Evolutionary conservation across 768 basidiomycete genomes (phyloP), one percentile per base, ranked within the genome.

Genomic region (Lactifluus hygrophoroides): DNA sequence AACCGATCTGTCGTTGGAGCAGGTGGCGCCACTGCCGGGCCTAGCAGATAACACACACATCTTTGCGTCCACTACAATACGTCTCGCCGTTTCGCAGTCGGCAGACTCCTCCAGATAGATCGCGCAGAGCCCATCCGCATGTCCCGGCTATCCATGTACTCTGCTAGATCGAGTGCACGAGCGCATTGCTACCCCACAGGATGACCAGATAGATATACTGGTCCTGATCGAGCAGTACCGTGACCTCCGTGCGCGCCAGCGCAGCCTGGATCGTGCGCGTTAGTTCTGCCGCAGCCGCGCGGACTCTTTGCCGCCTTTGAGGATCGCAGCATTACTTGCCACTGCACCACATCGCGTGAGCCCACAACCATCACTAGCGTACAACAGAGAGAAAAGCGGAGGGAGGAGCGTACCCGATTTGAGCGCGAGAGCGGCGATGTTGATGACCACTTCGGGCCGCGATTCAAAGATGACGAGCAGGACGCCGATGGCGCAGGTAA

Each of bases 251-350:
- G 47, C 80, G 81, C 2, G 81, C 73, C 27, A 98, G 75, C 1
- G 91, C 94, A 11, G 77, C 70, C 16, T 88, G 82, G 65, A 98
- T 97, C 46, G 90, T 83, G 62, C 81, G 74, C 2, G 92, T 82
- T 34, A 99, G 80, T 27, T 93, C 74, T 5, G 76, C 70, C 3
- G 92, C 80, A 2, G 96, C 56, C 83, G 75, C 49, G 81, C 81
- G 4, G 95, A 97, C 69, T 99, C 96, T 69, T 95, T 97, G 6
- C 96, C 96, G 10, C 96, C 95, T 72, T 99, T n/a, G n/a, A n/a
- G n/a, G n/a, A n/a, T n/a, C n/a, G n/a, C n/a, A n/a, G n/a, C n/a
- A n/a, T n/a, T n/a, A 98, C 28, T 98, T 74, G 57, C n/a, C n/a
- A n/a, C n/a, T n/a, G n/a, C n/a, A n/a, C n/a, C n/a, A n/a, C n/a